A percentile compares a stretch with the other conserved stretches of the same genome.
phyloP scores from a whole-genome alignment of 805 yeast species.

The Metschnikowia amazonensis region DNA sequence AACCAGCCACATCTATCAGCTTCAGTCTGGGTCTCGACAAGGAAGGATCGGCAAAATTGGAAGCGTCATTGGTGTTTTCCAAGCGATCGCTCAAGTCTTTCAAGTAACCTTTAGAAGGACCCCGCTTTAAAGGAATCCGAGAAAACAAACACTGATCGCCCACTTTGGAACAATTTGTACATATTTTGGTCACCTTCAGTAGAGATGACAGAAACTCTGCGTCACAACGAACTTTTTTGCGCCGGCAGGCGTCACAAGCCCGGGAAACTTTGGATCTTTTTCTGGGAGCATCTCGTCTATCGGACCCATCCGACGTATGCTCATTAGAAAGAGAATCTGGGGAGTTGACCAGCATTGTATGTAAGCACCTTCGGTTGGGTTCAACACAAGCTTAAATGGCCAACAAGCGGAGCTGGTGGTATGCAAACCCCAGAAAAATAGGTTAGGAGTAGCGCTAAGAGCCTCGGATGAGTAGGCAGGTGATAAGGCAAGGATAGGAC shows the following conservation, averaged over 20 bases:
- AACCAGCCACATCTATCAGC: slow-evolving; percentile 13
- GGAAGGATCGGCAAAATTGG: not conserved
- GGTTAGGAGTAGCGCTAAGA: not conserved
- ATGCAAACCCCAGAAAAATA: slow-evolving; percentile 1
- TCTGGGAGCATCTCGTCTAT: slow-evolving; percentile 30
- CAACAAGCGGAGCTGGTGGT: not conserved
- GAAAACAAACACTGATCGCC: slow-evolving; percentile 64
- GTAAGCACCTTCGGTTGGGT: not conserved
- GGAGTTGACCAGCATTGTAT: slow-evolving; percentile 1
- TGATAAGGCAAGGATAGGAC: not conserved
- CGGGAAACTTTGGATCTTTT: slow-evolving; percentile 71
- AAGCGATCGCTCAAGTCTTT: slow-evolving; percentile 39
- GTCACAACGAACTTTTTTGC: slow-evolving; percentile 70
- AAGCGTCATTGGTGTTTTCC: not conserved
- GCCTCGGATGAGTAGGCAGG: not conserved
- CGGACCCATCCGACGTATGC: slow-evolving; percentile 1
- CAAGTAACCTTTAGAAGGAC: slow-evolving; percentile 73
- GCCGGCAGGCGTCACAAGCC: slow-evolving; percentile 78
- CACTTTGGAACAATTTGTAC: slow-evolving; percentile 60
- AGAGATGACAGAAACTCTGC: slow-evolving; percentile 48
- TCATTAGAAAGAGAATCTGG: slow-evolving; percentile 8
- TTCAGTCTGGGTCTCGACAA: slow-evolving; percentile 15
- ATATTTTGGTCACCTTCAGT: slow-evolving; percentile 47
- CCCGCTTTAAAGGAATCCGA: slow-evolving; percentile 70
- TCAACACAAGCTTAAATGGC: not conserved